Evolutionary conservation across 1,284 basidiomycete species (phyloP), one percentile per base, ranked within the genome.

Genomic region (Uromyces viciae-fabae): DNA sequence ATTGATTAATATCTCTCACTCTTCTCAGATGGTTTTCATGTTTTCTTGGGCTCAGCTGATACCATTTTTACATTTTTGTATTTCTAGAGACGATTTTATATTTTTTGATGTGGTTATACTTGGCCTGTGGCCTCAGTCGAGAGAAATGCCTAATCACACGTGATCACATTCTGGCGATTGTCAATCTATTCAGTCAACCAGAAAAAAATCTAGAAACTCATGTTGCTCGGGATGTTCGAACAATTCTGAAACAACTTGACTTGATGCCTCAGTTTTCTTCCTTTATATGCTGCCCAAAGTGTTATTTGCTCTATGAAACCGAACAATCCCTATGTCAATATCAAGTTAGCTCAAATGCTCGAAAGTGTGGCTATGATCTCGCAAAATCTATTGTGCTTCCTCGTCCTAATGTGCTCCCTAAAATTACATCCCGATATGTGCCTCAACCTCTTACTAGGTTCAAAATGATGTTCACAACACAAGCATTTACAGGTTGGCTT

Each of bases 401-500:
- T 64, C 36, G 11, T 7, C 22, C 60, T 31, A 33, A 19, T 64
- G 4, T 64, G 7, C 3, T 64, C 19, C 7, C 36, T 19, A 7
- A 33, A 33, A 14, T 33, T 19, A 9, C 25, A 22, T 11, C 25
- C 25, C 11, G 36, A 14, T 14, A 60, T 14, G 25, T 15, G 25
- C 11, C 11, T 60, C 17, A 60, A 64, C 8, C 36, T 22, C 49
- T n/a, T 52, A 22, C 28, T 33, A 7, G 22, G 22, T 38, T 19
- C 60, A 33, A 64, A 19, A 33, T 31, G 49, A 52, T 46, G 17
- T 73, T 73, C 54, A 36, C 36, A 7, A 73, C 46, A 52, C 71
- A 73, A 54, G 71, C 49, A 9, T 28, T 71, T 71, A 14, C 17
- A 38, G 40, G 43, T 7, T 71, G 68, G 68, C 68, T 71, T 71